Base-by-base conservation (phyloP, 106 monocot species). In the Chionographis japonica region DNA sequence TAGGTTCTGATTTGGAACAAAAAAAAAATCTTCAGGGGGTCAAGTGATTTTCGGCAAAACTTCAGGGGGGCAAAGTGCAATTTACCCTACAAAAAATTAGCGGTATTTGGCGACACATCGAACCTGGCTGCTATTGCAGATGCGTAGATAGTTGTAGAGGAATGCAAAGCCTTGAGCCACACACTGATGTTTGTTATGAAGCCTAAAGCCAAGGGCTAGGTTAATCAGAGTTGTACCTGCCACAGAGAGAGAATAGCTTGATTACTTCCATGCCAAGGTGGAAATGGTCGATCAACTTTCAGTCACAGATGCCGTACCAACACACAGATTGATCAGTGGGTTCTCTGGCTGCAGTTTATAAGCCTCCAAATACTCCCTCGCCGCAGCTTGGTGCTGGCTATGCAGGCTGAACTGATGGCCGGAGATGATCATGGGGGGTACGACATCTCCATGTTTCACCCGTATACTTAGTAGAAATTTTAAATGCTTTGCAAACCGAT, bases 121-220 rank as follows among this genome's bases (percentile, higher is more conserved):
- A 54, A 93, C 94, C 94, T 95, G 95, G 68, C 87, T 92, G 50
- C 87, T 81, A 59, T 83, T 73, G 60, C 89, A 98, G 60, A 98
- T 65, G 20, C 74, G 76, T 37, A 87, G 67, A 72, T 89, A 98
- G 15, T 85, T 79, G 58, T 83, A 81, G 51, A 98, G 85, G 54
- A 98, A 98, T 35, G 92, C 84, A 69, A 98, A 56, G 12, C 81
- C 97, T 79, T 92, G 97, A 19, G 79, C 71, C 12, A 98, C 77
- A 70, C 89, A 85, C 11, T 78, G 72, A 74, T 92, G 86, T 77
- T 85, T 98, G 41, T 98, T 86, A 63, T 87, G 81, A 59, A 98
- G 76, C 82, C 97, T 84, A 67, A 83, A 81, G n/a, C 92, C 92
- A 60, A 90, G 90, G 40, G 97, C 83, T 56, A 98, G 76, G 68